A percentile compares a stretch with the other conserved stretches of the same genome.
phyloP scores from a whole-genome alignment of 2,329 filamentous ascomycete species.

The Alternaria sp. region DNA sequence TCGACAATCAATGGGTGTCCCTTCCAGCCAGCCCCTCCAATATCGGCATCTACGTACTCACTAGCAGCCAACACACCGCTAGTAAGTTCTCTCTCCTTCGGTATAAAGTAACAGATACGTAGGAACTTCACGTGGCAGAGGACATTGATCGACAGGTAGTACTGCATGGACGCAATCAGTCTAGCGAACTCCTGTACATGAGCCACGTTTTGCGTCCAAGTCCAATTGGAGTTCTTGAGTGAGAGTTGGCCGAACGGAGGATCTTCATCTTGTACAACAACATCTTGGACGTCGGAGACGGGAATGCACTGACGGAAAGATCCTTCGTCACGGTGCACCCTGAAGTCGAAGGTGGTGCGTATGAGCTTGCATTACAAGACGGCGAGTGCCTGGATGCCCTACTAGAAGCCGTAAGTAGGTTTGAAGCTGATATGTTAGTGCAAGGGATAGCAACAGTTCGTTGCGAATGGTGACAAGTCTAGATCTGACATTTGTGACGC shows the following conservation, averaged over 20 bases:
- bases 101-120: conserved; percentile 37
- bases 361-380: conserved; percentile 21
- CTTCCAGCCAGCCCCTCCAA: conserved; percentile 24
- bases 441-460: no score
- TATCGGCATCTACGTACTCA: conserved; percentile 29
- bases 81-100: conserved; percentile 39
- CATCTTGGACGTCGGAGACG: conserved; percentile 40
- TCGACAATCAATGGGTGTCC: conserved; percentile 37
- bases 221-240: conserved; percentile 29
- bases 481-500: no score
- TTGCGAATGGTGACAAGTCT: no score
- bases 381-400: not conserved
- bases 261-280: conserved; percentile 41
- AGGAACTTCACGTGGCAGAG: conserved; percentile 35
- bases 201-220: conserved; percentile 37
- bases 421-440: not conserved
- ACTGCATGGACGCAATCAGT: conserved; percentile 28
- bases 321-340: conserved; percentile 35
- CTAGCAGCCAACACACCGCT: conserved; percentile 22
- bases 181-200: conserved; percentile 33
- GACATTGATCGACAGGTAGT: conserved; percentile 43
- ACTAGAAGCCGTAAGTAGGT: not conserved
- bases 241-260: conserved; percentile 42
- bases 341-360: conserved; percentile 18
- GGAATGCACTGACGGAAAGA: conserved; percentile 33